Base-by-base conservation (phyloP, 805 yeast genomes). In the Cyberlindnera nakhonratchasimensis region DNA sequence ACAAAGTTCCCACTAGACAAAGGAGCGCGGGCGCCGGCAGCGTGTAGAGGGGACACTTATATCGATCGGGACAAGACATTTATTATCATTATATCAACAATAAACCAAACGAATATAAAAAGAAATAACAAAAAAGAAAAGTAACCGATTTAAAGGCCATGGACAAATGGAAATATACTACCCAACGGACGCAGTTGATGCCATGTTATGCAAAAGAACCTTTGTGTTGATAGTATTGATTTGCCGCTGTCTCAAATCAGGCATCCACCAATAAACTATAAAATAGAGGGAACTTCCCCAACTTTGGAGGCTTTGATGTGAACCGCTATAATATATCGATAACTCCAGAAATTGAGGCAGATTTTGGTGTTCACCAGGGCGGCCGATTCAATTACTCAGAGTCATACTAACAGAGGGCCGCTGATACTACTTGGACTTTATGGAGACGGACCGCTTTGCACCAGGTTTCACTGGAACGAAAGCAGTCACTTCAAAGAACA, bases 401-500 rank as follows among this genome's bases (percentile, higher is more conserved):
- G 7, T n/a, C 16, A 11, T 5, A 5, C 12, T 14, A 28, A n/a
- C 17, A 10, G 14, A 25, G n/a, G 28, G 6, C 28, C 5, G 6
- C 12, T 10, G 12, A 13, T 10, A 28, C 18, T 18, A n/a, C n/a
- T n/a, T n/a, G n/a, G n/a, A n/a, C n/a, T n/a, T 22, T 6, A 32
- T 32, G 34, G 25, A 13, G 16, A 32, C 24, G n/a, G 21, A n/a
- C 12, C 32, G 22, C 13, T 37, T 39, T 17, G 14, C 14, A 9
- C 29, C 24, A 6, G 42, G 42, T 4, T 13, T 19, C 20, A 29
- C 39, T 12, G 34, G 30, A 14, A 17, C 29, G 22, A 30, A 25
- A 19, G 29, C 32, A 7, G 33, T 16, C 13, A 6, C 26, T 2
- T 23, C 39, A 11, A 74, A 71, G 54, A 77, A 72, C 47, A 61